Evolutionary conservation across 495 filamentous ascomycete species (phyloP).

Genomic region (Xylaria bambusicola): DNA sequence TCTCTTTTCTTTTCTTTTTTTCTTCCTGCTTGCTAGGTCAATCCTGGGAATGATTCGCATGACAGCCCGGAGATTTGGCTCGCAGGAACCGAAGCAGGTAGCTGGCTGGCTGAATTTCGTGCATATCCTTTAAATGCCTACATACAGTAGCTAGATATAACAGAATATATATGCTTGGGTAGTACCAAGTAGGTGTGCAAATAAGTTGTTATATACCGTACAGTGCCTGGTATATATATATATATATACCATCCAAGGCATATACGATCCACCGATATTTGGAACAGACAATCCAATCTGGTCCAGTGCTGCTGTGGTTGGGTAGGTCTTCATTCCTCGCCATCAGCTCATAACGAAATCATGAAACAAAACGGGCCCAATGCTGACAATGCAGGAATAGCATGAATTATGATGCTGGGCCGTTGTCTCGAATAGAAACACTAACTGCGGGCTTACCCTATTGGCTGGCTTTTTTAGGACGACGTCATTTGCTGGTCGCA

Average conservation of each 20-base stretch:
- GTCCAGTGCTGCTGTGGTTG: neutral
- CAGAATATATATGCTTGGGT: too few relatives aligned
- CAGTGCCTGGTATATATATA: neutral
- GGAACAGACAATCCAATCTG: too few relatives aligned
- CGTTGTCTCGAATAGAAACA: conserved; percentile 20
- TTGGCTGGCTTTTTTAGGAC: conserved; percentile 5
- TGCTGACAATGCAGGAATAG: conserved; percentile 16
- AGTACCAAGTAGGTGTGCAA: too few relatives aligned
- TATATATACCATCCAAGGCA: too few relatives aligned
- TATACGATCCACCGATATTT: too few relatives aligned
- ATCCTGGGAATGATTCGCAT: conserved; percentile 12
- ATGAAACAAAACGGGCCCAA: conserved; percentile 18
- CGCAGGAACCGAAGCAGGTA: neutral
- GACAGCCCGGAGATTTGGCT: conserved; percentile 6
- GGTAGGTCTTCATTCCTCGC: neutral
- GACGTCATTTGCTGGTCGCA: conserved; percentile 11
- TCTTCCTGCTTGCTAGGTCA: neutral
- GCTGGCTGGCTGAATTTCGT: conserved; percentile 12
- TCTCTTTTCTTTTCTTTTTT: conserved; percentile 7
- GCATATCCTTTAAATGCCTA: conserved; percentile 4
- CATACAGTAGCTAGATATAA: too few relatives aligned
- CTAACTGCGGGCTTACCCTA: neutral
- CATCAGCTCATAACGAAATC: conserved; percentile 6
- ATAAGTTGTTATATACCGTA: too few relatives aligned
- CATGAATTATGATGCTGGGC: conserved; percentile 13